A percentile compares a stretch with the other conserved stretches of the same genome.
Evolutionary conservation across 1,284 basidiomycete genomes (phyloP).

Genomic region (Phenoliferia sp.): DNA sequence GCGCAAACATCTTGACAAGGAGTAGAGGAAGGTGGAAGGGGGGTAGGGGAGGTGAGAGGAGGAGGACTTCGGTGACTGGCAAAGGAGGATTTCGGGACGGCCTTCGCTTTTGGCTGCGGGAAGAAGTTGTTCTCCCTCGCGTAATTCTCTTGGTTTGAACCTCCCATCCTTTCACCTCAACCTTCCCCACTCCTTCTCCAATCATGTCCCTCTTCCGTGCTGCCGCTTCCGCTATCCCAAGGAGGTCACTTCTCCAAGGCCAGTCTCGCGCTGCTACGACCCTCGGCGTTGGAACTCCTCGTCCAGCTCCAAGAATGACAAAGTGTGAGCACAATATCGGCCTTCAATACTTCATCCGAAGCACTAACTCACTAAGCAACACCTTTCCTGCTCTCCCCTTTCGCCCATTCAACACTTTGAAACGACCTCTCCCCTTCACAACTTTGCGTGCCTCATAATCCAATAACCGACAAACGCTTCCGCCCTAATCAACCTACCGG

Average conservation of each 20-base stretch:
- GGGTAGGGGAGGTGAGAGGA: background rate
- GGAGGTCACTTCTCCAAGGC: background rate
- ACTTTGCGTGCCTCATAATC: background rate
- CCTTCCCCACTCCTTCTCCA: background rate
- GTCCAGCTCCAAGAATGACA: slow-evolving; percentile 57
- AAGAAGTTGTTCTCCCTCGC: background rate
- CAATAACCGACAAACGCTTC: background rate
- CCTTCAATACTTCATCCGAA: background rate
- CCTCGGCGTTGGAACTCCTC: slow-evolving; percentile 25
- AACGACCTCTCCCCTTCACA: background rate
- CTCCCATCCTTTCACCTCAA: background rate
- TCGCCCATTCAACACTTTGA: too few relatives aligned
- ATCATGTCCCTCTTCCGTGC: background rate
- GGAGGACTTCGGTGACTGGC: background rate
- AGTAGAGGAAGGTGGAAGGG: background rate
- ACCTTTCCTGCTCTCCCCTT: too few relatives aligned
- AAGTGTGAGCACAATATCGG: slow-evolving; percentile 57
- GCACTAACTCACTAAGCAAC: too few relatives aligned
- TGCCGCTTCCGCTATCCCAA: background rate
- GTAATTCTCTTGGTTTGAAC: background rate
- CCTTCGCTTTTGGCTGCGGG: too few relatives aligned
- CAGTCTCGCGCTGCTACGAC: slow-evolving; percentile 22
- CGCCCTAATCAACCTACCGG: background rate
- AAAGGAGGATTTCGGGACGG: background rate
- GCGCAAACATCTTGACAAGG: background rate